A percentile compares a stretch with the other conserved stretches of the same genome.
Evolutionary conservation across 306 rosid species (phyloP).

Genomic region (Corylus americana): DNA sequence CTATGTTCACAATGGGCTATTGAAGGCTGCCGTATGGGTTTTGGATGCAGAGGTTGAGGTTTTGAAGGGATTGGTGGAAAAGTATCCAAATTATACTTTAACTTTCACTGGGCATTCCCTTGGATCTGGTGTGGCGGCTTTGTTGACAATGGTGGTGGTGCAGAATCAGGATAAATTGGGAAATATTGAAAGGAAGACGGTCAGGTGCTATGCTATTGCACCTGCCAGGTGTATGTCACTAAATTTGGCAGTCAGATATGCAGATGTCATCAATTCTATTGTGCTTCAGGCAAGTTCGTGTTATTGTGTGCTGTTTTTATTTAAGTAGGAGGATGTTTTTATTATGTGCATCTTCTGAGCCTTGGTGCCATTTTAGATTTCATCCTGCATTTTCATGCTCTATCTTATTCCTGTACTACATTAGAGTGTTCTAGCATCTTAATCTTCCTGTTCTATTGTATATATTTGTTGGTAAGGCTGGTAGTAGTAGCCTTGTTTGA

Average conservation of each 20-base stretch:
- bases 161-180: slow-evolving; percentile 64
- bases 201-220: slow-evolving; percentile 87
- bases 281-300: slow-evolving; percentile 79
- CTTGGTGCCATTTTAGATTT: neutral
- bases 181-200: slow-evolving; percentile 68
- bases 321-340: neutral
- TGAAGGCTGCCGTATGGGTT: slow-evolving; percentile 77
- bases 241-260: slow-evolving; percentile 90
- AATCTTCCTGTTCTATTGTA: neutral
- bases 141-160: slow-evolving; percentile 72
- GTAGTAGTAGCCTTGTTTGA: neutral
- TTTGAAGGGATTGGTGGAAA: slow-evolving; percentile 60
- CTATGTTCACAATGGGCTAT: slow-evolving; percentile 91
- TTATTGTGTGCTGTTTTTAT: slow-evolving; percentile 16
- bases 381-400: neutral
- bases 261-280: slow-evolving; percentile 85
- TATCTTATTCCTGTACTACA: neutral
- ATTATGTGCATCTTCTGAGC: slow-evolving; percentile 13
- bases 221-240: slow-evolving; percentile 94
- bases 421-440: neutral
- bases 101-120: slow-evolving; percentile 90
- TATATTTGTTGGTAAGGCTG: slow-evolving; percentile 13
- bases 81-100: slow-evolving; percentile 69
- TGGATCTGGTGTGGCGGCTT: slow-evolving; percentile 86
- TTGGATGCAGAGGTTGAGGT: slow-evolving; percentile 63